phyloP scores from a whole-genome alignment of 2,329 filamentous ascomycete species.

The Neopestalotiopsis sp. region DNA sequence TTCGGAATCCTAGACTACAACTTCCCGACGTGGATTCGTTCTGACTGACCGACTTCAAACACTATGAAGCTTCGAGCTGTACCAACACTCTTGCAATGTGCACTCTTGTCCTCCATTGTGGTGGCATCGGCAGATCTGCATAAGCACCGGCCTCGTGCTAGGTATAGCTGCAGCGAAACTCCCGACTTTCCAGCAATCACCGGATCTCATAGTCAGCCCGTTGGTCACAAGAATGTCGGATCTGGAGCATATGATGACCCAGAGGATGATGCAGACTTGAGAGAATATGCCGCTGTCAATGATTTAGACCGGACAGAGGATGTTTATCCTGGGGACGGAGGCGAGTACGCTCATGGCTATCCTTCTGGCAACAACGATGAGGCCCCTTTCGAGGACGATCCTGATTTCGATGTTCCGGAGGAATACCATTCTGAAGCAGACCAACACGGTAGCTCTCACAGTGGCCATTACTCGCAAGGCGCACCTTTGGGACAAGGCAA shows the following conservation, averaged over 20 bases:
- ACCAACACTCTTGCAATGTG: neutral
- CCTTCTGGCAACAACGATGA: neutral
- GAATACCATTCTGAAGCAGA: neutral
- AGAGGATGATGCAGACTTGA: neutral
- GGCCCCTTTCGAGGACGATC: neutral
- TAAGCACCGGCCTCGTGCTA: neutral
- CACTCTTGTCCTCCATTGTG: neutral
- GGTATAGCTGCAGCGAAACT: neutral
- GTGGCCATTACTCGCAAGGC: neutral
- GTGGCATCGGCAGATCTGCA: neutral
- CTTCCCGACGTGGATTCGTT: neutral
- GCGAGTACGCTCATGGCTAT: neutral
- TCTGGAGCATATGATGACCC: neutral
- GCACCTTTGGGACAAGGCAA: neutral
- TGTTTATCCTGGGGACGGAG: neutral
- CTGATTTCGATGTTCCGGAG: neutral
- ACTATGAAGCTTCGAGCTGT: neutral
- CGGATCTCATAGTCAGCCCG: neutral
- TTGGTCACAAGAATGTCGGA: neutral
- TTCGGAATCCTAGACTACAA: neutral
- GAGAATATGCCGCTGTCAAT: neutral
- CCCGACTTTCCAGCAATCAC: neutral
- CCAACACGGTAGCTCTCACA: neutral
- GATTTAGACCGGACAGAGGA: neutral
- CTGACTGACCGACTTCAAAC: neutral